Percentiles rank a stretch among this genome's conserved stretches.
Evolutionary conservation across 2,329 filamentous ascomycete genomes (phyloP).

Genomic region (Neonectria neomacrospora): DNA sequence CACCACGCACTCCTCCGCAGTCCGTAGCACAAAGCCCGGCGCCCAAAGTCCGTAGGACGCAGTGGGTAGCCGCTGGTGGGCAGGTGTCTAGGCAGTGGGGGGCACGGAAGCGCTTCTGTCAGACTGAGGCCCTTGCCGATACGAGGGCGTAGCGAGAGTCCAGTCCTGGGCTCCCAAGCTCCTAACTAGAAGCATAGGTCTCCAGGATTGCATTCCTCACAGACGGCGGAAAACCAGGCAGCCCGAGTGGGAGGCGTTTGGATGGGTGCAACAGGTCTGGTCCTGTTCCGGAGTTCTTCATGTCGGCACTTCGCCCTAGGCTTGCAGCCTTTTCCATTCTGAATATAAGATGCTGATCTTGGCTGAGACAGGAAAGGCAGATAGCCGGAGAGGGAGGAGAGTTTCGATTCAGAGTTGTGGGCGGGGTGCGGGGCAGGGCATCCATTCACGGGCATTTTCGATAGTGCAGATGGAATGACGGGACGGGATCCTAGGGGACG

Average conservation of each 20-base stretch:
- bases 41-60: not conserved
- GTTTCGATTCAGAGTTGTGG: conserved; percentile 24
- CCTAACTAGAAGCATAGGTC: not conserved
- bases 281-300: conserved; percentile 21
- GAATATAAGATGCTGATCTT: conserved; percentile 24
- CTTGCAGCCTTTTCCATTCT: not conserved
- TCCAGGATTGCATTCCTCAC: not conserved
- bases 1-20: conserved; percentile 30
- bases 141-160: not conserved
- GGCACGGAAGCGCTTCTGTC: not conserved
- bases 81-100: conserved; percentile 2
- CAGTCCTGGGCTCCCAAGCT: not conserved
- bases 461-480: not conserved
- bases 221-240: not conserved
- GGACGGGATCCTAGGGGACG: not conserved
- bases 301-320: not conserved
- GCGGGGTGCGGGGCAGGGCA: conserved; percentile 21
- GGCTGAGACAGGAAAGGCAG: conserved; percentile 25
- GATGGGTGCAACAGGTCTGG: conserved; percentile 4
- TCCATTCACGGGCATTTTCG: conserved; percentile 4
- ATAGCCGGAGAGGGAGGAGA: conserved; percentile 15
- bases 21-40: conserved; percentile 2
- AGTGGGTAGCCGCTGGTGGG: not conserved
- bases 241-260: not conserved
- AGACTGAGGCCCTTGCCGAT: conserved; percentile 1